A percentile compares a stretch with the other conserved stretches of the same genome.
These are phyloP conservation scores for Pythium apleroticum DNA, from an alignment of 352 stramenopile species.

Conservation along the genomic window DNA sequence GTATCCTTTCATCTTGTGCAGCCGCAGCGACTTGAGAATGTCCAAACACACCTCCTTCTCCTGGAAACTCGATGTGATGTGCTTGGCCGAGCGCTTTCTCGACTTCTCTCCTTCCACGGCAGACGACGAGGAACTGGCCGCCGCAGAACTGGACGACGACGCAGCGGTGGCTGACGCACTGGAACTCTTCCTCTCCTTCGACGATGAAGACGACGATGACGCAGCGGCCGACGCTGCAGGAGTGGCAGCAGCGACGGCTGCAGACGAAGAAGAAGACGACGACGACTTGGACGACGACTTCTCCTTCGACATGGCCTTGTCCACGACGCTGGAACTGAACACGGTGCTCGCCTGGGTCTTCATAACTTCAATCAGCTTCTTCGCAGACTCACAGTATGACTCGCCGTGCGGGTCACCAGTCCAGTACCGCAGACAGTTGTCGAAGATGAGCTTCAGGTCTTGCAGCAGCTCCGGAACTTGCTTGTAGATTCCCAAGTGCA, in stretches of 20 bases:
- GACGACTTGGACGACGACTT: constrained; percentile 37
- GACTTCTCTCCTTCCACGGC: constrained; percentile 25
- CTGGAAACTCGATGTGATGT: constrained; percentile 43
- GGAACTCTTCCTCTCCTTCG: constrained; percentile 35
- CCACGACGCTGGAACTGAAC: constrained; percentile 35
- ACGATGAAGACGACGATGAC: constrained; percentile 26
- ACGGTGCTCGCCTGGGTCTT: constrained; percentile 40
- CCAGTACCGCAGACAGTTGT: constrained; percentile 87
- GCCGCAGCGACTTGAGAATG: constrained; percentile 70
- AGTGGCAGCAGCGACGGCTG: constrained; percentile 11
- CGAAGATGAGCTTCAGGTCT: constrained; percentile 78
- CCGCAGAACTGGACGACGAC: neutral
- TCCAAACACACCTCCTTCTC: constrained; percentile 65
- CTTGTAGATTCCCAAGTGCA: constrained; percentile 73
- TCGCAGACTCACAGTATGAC: constrained; percentile 77
- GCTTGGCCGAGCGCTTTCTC: constrained; percentile 39
- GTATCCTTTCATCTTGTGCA: constrained; percentile 87
- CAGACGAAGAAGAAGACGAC: constrained; percentile 26
- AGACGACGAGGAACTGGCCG: neutral
- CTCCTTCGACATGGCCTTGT: constrained; percentile 34
- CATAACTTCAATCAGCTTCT: constrained; percentile 53
- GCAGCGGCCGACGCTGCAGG: neutral
- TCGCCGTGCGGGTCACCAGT: constrained; percentile 69
- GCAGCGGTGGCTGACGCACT: constrained; percentile 17
- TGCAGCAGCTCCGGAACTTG: constrained; percentile 53